phyloP scores from a whole-genome alignment of 441 rosid genomes.

The Mallotus japonicus region DNA sequence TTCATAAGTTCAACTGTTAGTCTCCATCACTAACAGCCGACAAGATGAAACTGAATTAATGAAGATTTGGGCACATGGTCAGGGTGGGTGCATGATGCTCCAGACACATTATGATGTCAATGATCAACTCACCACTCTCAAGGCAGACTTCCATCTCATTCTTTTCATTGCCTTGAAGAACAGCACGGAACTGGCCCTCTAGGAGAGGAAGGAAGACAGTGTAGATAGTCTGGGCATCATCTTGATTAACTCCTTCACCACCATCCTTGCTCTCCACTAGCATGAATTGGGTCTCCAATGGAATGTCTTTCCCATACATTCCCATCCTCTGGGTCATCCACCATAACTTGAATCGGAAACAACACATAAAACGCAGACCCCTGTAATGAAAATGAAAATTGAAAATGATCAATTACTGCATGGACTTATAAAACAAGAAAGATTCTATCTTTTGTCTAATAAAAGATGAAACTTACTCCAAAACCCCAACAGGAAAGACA shows the following conservation, averaged over 20 bases:
- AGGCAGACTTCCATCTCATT: constrained; percentile 88
- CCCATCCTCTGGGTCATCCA: constrained; percentile 99
- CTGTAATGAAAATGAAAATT: constrained; percentile 34
- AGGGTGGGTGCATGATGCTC: constrained; percentile 17
- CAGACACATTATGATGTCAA: constrained; percentile 27
- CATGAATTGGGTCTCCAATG: constrained; percentile 95
- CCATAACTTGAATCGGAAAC: constrained; percentile 94
- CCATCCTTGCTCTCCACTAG: constrained; percentile 71
- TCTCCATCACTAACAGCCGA: constrained; percentile 13
- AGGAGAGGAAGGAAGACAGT: constrained; percentile 91
- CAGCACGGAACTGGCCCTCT: constrained; percentile 96
- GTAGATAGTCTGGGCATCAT: constrained; percentile 61
- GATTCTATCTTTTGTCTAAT: neutral
- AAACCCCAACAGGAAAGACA: constrained; percentile 79
- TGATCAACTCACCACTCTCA: constrained; percentile 80
- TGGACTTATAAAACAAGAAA: too few relatives aligned
- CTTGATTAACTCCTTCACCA: constrained; percentile 48
- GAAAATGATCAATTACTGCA: neutral
- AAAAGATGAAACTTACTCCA: constrained; percentile 53
- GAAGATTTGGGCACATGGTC: constrained; percentile 9
- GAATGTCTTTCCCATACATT: constrained; percentile 74
- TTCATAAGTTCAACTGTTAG: constrained; percentile 8
- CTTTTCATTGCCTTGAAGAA: constrained; percentile 80
- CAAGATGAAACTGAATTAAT: neutral
- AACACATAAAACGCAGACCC: constrained; percentile 75